Percentiles rank a stretch among this genome's conserved stretches.
These are phyloP conservation scores for Saccharomyces hybrid DNA, from an alignment of 1,139 yeast species.

Conservation along the genomic window DNA sequence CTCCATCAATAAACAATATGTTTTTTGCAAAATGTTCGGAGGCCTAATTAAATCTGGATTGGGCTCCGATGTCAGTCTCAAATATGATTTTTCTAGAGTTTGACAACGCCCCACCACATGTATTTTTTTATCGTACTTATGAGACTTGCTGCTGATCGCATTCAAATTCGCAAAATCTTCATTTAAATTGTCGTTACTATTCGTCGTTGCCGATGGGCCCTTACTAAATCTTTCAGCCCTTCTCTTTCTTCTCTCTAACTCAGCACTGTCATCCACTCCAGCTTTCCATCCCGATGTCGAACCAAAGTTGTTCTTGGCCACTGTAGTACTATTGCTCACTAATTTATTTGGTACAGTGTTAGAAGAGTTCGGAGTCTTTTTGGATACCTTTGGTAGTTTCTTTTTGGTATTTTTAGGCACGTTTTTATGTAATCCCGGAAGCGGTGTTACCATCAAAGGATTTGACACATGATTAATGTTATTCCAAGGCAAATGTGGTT, in stretches of 20 bases:
- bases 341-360: neutral
- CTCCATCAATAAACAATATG: conserved; percentile 47
- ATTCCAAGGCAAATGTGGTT: neutral
- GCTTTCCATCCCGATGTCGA: neutral
- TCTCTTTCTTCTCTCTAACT: conserved; percentile 21
- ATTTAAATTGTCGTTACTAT: conserved; percentile 8
- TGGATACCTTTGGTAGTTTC: neutral
- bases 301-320: neutral
- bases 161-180: conserved; percentile 28
- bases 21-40: conserved; percentile 46
- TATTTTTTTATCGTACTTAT: conserved; percentile 28
- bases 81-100: conserved; percentile 64
- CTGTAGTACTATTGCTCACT: neutral
- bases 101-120: conserved; percentile 59
- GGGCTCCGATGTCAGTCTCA: conserved; percentile 86
- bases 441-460: neutral
- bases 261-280: conserved; percentile 3
- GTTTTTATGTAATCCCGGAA: neutral
- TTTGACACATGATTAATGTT: neutral
- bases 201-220: conserved; percentile 4
- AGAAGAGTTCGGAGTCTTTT: neutral
- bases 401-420: neutral
- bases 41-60: conserved; percentile 83
- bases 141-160: conserved; percentile 29
- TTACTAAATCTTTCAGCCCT: conserved; percentile 28